Base-by-base conservation (phyloP, 1,284 basidiomycete genomes). In the Mycena citricolor region DNA sequence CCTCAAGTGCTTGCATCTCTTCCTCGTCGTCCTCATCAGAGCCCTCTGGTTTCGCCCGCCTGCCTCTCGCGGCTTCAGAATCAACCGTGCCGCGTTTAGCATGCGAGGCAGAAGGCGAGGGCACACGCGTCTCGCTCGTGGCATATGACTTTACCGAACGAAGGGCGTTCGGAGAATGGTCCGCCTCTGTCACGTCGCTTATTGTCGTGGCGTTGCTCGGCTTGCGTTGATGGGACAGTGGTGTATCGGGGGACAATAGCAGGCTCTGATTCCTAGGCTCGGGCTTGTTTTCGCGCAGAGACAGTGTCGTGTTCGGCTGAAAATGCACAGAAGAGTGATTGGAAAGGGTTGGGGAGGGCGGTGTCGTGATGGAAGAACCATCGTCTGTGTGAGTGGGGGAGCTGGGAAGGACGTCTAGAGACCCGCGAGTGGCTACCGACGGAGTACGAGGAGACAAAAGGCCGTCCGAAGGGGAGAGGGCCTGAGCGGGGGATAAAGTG, bases 331-430 rank as follows among this genome's bases (percentile, higher is more conserved):
- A 78, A 3, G 82, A 85, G 25, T 68, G 71, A 2, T 72, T 74
- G 1, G 86, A 86, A 8, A 86, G 69, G 0, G 86, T 87, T 2
- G 86, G 86, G 0, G 85, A 88, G 0, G 86, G 83, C 0, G 84
- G 86, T 0, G 66, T 63, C 30, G 61, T 54, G 6, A 41, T 26
- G 3, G 49, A 47, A 3, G 42, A 38, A 16, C 47, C 46, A 23
- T 52, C 51, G 40, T 49, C 47, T 5, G 45, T 41, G 32, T 49
- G 43, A 2, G 44, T 44, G 2, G 51, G 48, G 1, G 51, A 53
- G 38, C 44, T 44, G 14, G 48, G 42, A 29, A 35, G 31, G 3
- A 40, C 26, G 33, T 52, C 51, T 13, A 52, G 29, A 13, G 51
- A 52, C 5, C 43, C 37, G 11, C 51, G 42, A 25, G 41, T 29